Evolutionary conservation across 202 grass and related monocot genomes (phyloP), one percentile per base, ranked within the genome.

Genomic region (Carex sylvatica): DNA sequence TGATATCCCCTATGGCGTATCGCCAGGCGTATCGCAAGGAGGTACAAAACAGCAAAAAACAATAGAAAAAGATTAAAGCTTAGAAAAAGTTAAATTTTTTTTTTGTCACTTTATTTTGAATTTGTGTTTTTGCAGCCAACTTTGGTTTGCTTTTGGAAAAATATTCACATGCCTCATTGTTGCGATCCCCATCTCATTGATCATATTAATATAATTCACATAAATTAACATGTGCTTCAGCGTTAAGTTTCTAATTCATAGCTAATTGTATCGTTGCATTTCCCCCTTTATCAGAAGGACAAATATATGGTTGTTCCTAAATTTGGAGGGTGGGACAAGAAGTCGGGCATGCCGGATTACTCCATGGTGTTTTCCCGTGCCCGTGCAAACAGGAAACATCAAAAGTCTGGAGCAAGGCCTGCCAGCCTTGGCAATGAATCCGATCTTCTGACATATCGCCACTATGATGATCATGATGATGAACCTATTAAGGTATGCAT

Each of bases 251-350:
- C 15, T 26, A 52, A 8, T 53, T 47, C 23, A 52, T 14, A 56
- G 11, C 60, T 79, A 59, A 79, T 79, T 28, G 31, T 22, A 19
- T 61, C 19, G 11, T 62, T 49, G 4, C 9, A 8, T 51, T 16
- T 31, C 30, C 13, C 60, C 15, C 10, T 81, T 20, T 74, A 51
- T 61, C 72, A 87, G 86, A 83, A 78, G 19, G 68, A 61, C 12
- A 20, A 35, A 5, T 80, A 35, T 74, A 88, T 65, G 52, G 35
- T 65, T 73, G 73, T 88, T 71, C 86, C 86, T 83, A 63, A 84
- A 70, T 87, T 80, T 64, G 86, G 86, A 80, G 86, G 81, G 15
- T 87, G 86, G 86, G 86, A 79, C 52, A 60, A 87, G 47, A 83
- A 83, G 7, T 15, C 22, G 2, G 61, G 19, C 36, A 24, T 60